A percentile compares a stretch with the other conserved stretches of the same genome.
phyloP scores from a whole-genome alignment of 768 basidiomycete species.

The Clathrus columnatus region DNA sequence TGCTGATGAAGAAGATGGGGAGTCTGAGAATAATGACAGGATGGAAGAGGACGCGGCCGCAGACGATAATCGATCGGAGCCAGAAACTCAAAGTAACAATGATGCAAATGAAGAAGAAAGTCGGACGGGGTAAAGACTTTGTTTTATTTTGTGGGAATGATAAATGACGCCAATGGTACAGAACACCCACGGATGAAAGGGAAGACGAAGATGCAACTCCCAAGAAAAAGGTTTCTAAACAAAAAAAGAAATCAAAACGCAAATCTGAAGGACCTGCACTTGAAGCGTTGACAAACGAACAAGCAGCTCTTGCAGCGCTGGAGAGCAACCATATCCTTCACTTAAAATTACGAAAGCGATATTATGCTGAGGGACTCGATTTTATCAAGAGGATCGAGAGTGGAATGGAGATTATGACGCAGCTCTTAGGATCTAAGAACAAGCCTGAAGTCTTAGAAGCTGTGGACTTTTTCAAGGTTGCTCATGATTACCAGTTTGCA shows the following conservation, averaged over 20 bases:
- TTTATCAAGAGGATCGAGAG: constrained; percentile 69
- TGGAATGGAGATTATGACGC: constrained; percentile 63
- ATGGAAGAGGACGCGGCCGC: constrained; percentile 27
- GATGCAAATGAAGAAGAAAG: constrained; percentile 1
- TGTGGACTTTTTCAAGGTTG: constrained; percentile 83
- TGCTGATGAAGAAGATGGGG: constrained; percentile 26
- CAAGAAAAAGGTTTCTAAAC: constrained; percentile 13
- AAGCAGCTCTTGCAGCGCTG: constrained; percentile 59
- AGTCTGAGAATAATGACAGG: constrained; percentile 25
- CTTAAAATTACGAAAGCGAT: constrained; percentile 71
- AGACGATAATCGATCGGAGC: constrained; percentile 13
- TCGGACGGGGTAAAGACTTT: neutral
- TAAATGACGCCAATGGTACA: constrained; percentile 20
- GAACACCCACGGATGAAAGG: constrained; percentile 22
- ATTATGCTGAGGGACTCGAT: constrained; percentile 73
- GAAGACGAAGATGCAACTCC: constrained; percentile 31
- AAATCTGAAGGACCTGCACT: constrained; percentile 46
- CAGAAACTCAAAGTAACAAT: neutral
- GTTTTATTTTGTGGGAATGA: neutral
- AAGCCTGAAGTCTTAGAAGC: constrained; percentile 77
- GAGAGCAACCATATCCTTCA: constrained; percentile 57
- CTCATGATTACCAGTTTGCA: constrained; percentile 72
- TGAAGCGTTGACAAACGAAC: constrained; percentile 61
- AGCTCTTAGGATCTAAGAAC: constrained; percentile 78
- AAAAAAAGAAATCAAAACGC: constrained; percentile 39